A percentile compares a stretch with the other conserved stretches of the same genome.
phyloP scores from a whole-genome alignment of 805 yeast genomes.

The Ogataea haglerorum region DNA sequence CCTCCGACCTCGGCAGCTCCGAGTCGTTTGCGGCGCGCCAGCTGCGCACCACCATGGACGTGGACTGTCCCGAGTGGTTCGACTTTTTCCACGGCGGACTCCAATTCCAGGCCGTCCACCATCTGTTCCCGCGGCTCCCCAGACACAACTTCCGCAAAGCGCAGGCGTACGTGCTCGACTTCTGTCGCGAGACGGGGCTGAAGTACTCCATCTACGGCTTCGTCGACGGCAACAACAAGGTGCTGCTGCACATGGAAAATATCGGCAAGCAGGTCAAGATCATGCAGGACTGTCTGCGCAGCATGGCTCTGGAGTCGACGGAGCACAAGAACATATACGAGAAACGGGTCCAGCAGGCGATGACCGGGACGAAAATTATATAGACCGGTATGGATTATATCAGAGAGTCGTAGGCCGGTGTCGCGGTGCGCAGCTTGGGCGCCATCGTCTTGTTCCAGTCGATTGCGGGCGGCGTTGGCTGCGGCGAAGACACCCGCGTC shows the following conservation, averaged over 20 bases:
- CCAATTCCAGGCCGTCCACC: conserved; percentile 90
- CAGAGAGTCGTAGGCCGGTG: conserved; percentile 5
- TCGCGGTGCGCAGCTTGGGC: background rate
- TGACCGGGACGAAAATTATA: conserved; percentile 8
- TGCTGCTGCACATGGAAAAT: conserved; percentile 65
- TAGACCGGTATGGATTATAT: conserved; percentile 6
- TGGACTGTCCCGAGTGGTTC: conserved; percentile 89
- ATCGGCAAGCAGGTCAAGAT: conserved; percentile 77
- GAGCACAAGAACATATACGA: conserved; percentile 31
- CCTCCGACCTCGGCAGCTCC: conserved; percentile 75
- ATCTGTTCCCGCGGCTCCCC: conserved; percentile 84
- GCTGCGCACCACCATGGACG: conserved; percentile 90
- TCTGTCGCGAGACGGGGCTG: conserved; percentile 74
- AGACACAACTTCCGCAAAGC: conserved; percentile 79
- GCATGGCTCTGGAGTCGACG: conserved; percentile 52
- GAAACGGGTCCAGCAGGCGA: conserved; percentile 23
- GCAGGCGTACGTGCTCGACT: conserved; percentile 68
- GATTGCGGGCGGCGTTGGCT: conserved; percentile 3
- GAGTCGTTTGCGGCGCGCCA: conserved; percentile 81
- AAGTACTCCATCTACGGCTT: conserved; percentile 84
- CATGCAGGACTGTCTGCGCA: conserved; percentile 66
- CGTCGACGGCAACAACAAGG: conserved; percentile 69
- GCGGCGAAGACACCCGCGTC: conserved; percentile 10
- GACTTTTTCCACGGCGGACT: conserved; percentile 90
- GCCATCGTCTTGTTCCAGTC: conserved; percentile 12